Evolutionary conservation across 2,329 filamentous ascomycete genomes (phyloP).

Genomic region (Fusarium scirpi): DNA sequence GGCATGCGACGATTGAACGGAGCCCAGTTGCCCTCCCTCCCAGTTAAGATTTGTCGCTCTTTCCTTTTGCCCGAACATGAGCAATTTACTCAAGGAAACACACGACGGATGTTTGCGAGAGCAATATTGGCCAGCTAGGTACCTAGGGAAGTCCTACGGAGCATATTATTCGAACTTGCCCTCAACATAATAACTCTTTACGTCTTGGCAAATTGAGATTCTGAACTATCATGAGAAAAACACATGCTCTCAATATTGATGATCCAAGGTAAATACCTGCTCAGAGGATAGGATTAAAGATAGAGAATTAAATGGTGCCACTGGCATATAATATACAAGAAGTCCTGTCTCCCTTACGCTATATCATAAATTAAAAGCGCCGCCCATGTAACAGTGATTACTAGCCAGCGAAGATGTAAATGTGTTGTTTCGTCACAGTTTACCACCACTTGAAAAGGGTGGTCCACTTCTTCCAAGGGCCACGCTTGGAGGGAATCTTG

Average conservation of each 20-base stretch:
- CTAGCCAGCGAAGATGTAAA: neutral
- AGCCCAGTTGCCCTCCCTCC: too few species aligned
- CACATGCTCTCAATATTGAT: neutral
- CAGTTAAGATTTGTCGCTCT: too few species aligned
- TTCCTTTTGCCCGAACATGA: too few species aligned
- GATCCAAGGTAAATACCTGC: neutral
- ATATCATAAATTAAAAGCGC: constrained; percentile 17
- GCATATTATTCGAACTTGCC: too few species aligned
- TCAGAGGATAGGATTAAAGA: neutral
- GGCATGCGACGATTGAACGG: too few species aligned
- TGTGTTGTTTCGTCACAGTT: neutral
- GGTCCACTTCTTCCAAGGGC: constrained; percentile 30
- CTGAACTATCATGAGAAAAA: too few species aligned
- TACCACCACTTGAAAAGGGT: constrained; percentile 33
- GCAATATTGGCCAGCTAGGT: too few species aligned
- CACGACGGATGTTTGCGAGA: too few species aligned
- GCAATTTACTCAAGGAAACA: too few species aligned
- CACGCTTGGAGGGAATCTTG: constrained; percentile 41
- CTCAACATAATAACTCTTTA: too few species aligned
- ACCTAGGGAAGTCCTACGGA: too few species aligned
- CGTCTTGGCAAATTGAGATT: too few species aligned
- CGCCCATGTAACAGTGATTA: neutral
- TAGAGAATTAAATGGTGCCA: constrained; percentile 19
- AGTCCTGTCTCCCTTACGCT: constrained; percentile 19
- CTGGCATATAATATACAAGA: constrained; percentile 12